Evolutionary conservation across 2,329 filamentous ascomycete species (phyloP).

Genomic region (Phialophora expanda): DNA sequence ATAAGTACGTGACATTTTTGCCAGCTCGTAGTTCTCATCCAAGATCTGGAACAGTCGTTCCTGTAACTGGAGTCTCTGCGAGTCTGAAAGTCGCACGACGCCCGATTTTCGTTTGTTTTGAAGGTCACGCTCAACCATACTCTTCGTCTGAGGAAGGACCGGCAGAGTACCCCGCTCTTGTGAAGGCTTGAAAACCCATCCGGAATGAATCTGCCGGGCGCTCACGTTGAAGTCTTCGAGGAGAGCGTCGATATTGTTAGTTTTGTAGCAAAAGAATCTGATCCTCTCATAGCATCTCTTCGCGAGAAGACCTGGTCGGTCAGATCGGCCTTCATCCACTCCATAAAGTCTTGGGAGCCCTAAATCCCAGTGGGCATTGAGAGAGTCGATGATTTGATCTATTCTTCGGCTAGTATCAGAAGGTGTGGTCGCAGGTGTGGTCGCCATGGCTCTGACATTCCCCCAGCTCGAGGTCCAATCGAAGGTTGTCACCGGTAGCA

Average conservation of each 20-base stretch:
- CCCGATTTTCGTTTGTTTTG: conserved; percentile 6
- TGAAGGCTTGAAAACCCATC: conserved; percentile 41
- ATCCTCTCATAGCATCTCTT: conserved; percentile 43
- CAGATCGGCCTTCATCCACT: conserved; percentile 30
- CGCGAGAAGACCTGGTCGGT: conserved; percentile 22
- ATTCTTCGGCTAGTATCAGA: conserved; percentile 27
- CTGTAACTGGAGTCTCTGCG: conserved; percentile 41
- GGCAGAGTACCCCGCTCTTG: conserved; percentile 42
- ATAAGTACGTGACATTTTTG: conserved; percentile 40
- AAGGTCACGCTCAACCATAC: conserved; percentile 34
- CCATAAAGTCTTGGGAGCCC: conserved; percentile 42
- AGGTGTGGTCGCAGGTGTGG: conserved; percentile 33
- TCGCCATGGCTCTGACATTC: conserved; percentile 6
- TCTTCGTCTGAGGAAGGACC: conserved; percentile 32
- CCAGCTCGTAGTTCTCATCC: conserved; percentile 41
- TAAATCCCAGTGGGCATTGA: conserved; percentile 47
- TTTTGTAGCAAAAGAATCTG: conserved; percentile 43
- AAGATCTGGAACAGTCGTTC: conserved; percentile 42
- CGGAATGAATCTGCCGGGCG: conserved; percentile 35
- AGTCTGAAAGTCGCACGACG: conserved; percentile 11
- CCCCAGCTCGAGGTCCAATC: background rate
- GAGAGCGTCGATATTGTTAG: conserved; percentile 38
- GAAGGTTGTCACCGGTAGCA: background rate
- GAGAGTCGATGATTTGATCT: conserved; percentile 41
- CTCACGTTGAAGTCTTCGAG: conserved; percentile 45